phyloP scores from a whole-genome alignment of 108 stramenopile genomes.

The Stephanodiscus minutulus region DNA sequence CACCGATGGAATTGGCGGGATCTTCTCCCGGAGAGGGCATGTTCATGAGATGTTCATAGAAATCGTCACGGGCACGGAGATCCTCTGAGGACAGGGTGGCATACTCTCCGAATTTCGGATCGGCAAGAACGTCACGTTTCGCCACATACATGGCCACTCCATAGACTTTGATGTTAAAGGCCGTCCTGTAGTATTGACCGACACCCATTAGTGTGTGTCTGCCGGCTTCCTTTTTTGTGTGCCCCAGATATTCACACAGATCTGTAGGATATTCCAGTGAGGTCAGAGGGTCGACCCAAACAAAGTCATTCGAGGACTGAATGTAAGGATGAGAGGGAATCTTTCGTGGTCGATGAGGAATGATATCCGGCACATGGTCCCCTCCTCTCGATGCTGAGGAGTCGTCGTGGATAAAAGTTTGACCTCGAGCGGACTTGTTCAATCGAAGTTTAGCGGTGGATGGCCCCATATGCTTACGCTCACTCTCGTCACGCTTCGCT shows the following conservation, averaged over 20 bases:
- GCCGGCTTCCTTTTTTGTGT: conserved; percentile 71
- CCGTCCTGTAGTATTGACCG: conserved; percentile 77
- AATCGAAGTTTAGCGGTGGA: background rate
- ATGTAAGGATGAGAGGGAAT: conserved; percentile 82
- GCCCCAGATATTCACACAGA: conserved; percentile 69
- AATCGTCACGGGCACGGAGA: conserved; percentile 65
- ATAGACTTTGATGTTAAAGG: conserved; percentile 87
- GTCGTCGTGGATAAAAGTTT: conserved; percentile 6
- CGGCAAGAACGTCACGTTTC: conserved; percentile 79
- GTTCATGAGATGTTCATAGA: conserved; percentile 67
- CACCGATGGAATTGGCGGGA: conserved; percentile 40
- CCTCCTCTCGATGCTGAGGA: conserved; percentile 3
- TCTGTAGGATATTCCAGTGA: conserved; percentile 76
- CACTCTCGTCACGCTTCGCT: background rate
- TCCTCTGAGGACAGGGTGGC: conserved; percentile 69
- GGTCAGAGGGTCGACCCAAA: conserved; percentile 76
- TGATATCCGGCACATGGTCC: conserved; percentile 8
- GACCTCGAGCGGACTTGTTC: conserved; percentile 4
- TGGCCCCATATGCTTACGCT: conserved; percentile 4
- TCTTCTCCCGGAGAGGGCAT: conserved; percentile 56
- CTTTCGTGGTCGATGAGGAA: conserved; percentile 38
- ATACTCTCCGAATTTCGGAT: conserved; percentile 64
- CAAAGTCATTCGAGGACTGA: conserved; percentile 65
- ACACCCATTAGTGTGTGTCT: conserved; percentile 86
- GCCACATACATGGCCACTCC: conserved; percentile 84